Evolutionary conservation across 495 filamentous ascomycete genomes (phyloP).

Genomic region (Hamigera avellanea): DNA sequence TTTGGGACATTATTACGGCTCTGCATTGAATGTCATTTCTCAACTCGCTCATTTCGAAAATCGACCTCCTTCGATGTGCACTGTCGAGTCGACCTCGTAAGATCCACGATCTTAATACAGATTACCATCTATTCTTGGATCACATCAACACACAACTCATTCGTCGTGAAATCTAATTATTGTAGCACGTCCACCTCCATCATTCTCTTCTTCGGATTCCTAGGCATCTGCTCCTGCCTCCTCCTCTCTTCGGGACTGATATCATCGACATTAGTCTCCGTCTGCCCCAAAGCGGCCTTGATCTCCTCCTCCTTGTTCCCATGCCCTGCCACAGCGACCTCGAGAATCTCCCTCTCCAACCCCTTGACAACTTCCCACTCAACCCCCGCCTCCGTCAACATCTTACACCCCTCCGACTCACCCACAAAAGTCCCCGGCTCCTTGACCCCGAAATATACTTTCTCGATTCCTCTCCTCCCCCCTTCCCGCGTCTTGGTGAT

Average conservation of each 20-base stretch:
- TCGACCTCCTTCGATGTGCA: too few relatives aligned
- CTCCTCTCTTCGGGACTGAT: slow-evolving; percentile 22
- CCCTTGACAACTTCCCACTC: slow-evolving; percentile 59
- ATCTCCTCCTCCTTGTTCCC: slow-evolving; percentile 29
- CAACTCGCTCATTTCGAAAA: too few relatives aligned
- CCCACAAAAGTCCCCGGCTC: slow-evolving; percentile 86
- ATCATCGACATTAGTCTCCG: slow-evolving; percentile 22
- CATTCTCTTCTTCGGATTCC: slow-evolving; percentile 39
- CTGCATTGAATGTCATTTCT: too few relatives aligned
- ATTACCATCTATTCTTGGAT: too few relatives aligned
- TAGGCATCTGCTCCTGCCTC: slow-evolving; percentile 20
- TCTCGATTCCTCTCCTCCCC: slow-evolving; percentile 45
- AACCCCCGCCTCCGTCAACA: slow-evolving; percentile 64
- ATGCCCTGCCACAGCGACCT: slow-evolving; percentile 75
- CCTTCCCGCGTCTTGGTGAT: slow-evolving; percentile 47
- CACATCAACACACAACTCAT: too few relatives aligned
- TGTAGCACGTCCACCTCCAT: slow-evolving; percentile 23
- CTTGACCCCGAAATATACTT: slow-evolving; percentile 76
- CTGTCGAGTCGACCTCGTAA: too few relatives aligned
- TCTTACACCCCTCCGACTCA: slow-evolving; percentile 60
- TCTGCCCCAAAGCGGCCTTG: slow-evolving; percentile 16
- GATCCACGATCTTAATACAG: too few relatives aligned
- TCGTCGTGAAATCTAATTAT: too few relatives aligned
- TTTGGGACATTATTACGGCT: too few relatives aligned
- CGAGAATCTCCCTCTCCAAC: slow-evolving; percentile 69